phyloP scores from a whole-genome alignment of 352 stramenopile species.

The Pythium phragmitis region DNA sequence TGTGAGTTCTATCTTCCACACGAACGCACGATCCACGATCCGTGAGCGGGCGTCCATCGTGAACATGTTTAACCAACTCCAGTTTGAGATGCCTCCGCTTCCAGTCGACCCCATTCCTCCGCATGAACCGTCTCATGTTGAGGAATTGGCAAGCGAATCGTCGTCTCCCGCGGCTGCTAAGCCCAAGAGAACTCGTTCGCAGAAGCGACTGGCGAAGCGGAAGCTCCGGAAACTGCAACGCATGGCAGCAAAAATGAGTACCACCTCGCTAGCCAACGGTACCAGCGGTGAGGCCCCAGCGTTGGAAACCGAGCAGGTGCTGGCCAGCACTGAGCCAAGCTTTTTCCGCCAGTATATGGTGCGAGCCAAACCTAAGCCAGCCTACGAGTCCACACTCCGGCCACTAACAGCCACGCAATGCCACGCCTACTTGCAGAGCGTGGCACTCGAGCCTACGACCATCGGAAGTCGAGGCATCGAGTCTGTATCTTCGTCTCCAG shows the following conservation, averaged over 20 bases:
- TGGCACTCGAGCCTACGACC: constrained; percentile 15
- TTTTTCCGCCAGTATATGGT: constrained; percentile 23
- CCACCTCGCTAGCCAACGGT: neutral
- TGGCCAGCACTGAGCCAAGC: constrained; percentile 13
- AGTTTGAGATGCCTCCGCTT: constrained; percentile 21
- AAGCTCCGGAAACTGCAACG: constrained; percentile 2
- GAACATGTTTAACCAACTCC: constrained; percentile 25
- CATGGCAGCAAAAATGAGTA: neutral
- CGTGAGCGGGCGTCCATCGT: constrained; percentile 21
- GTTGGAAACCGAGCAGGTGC: constrained; percentile 7
- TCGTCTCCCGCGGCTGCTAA: neutral
- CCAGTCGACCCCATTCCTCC: constrained; percentile 1
- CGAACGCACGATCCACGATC: constrained; percentile 21
- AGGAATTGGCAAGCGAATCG: neutral
- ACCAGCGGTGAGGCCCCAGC: neutral
- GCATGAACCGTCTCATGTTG: neutral
- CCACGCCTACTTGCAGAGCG: constrained; percentile 18
- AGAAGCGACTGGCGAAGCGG: constrained; percentile 7
- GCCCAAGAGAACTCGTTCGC: constrained; percentile 1
- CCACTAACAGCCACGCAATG: constrained; percentile 12
- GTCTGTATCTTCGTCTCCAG: neutral
- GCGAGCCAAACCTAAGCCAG: constrained; percentile 4
- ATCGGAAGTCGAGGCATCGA: constrained; percentile 17
- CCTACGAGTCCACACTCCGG: constrained; percentile 14
- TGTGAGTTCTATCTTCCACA: constrained; percentile 17